Evolutionary conservation across 192 early-diverging fungal genomes (phyloP), one percentile per base, ranked within the genome.

Genomic region (Coemansia sp.): DNA sequence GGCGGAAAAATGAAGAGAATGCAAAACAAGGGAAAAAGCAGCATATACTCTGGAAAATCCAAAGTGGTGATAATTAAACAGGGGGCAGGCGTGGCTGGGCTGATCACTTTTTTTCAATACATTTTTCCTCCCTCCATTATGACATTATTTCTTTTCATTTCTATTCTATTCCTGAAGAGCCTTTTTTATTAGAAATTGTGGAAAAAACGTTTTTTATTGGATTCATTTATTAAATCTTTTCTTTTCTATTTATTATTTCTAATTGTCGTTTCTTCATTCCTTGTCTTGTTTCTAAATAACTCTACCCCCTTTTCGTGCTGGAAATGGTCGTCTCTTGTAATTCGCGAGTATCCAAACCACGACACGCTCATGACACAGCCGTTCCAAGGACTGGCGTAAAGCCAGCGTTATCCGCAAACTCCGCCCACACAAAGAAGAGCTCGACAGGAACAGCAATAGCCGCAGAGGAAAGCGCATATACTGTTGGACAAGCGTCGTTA

Each of bases 191-290:
- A 32, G 32, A 32, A 32, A 32, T 32, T 32, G 32, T 47, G 46
- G 57, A 59, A n/a, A 13, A 39, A n/a, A 18, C 9, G 32, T 56
- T 9, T 16, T 56, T 36, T 32, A 51, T 43, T 13, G 8, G 12
- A 45, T 58, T 47, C 5, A 42, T 49, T 69, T 69, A 11, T 69
- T 63, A 54, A 47, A 12, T 62, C 57, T 22, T 56, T 43, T 21
- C 11, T n/a, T 56, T 41, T 39, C 41, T 49, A 2, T 19, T 41
- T 19, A 3, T 15, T 49, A 56, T 52, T 19, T 18, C 54, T 65
- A 54, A 55, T 56, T 8, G 32, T 1, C 36, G 52, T 41, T 37
- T 41, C 15, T 15, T 57, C 26, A 45, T 45, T 26, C 51, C 26
- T 54, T 22, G 10, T 54, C 11, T 26, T 19, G 3, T 45, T 15